A percentile compares a stretch with the other conserved stretches of the same genome.
phyloP scores from a whole-genome alignment of 2,329 filamentous ascomycete species.

The Trichoderma guizhouense region DNA sequence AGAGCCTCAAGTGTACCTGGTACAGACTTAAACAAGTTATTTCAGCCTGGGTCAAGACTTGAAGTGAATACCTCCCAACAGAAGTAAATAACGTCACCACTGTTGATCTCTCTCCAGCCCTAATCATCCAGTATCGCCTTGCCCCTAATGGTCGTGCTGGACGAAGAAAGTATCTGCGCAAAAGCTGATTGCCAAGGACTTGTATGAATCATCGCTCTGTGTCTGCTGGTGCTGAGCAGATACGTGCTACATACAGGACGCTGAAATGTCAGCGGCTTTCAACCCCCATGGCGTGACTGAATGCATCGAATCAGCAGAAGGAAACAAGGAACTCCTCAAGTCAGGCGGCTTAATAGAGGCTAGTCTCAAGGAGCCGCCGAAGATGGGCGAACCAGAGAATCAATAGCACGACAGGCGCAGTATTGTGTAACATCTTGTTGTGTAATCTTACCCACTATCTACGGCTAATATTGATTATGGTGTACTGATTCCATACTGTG shows the following conservation, averaged over 20 bases:
- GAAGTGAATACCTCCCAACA: background rate
- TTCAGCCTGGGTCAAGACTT: background rate
- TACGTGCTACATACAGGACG: background rate
- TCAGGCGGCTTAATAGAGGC: background rate
- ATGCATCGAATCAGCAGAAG: background rate
- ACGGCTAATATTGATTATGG: background rate
- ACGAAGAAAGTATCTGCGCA: background rate
- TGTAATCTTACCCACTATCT: background rate
- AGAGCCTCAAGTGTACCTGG: background rate
- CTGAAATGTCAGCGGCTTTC: slow-evolving; percentile 6
- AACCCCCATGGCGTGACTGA: slow-evolving; percentile 4
- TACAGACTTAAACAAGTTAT: background rate
- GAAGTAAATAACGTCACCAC: background rate
- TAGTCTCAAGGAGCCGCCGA: background rate
- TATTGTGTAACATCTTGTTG: background rate
- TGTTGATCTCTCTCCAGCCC: background rate
- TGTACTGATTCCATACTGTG: background rate
- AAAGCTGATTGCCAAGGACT: background rate
- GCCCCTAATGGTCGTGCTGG: background rate
- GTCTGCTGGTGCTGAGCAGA: background rate
- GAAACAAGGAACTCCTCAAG: background rate
- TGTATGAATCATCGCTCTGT: background rate
- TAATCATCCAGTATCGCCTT: background rate
- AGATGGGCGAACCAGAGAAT: background rate
- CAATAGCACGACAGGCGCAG: background rate